Evolutionary conservation across 1,139 yeast genomes (phyloP), one percentile per base, ranked within the genome.

Genomic region (Hemisphaericaspora xylofermentans): DNA sequence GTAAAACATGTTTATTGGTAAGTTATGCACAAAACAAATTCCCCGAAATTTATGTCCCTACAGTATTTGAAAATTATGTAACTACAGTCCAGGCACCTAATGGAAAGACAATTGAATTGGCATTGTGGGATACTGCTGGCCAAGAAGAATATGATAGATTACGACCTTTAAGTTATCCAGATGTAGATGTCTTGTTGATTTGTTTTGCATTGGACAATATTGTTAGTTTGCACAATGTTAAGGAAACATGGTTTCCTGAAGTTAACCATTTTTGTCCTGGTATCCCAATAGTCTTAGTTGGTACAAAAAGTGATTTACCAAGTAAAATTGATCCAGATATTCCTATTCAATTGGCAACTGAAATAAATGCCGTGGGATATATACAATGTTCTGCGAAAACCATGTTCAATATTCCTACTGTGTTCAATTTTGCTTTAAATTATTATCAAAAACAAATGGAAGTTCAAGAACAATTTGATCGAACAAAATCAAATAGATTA

Each of bases 111-210:
- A 57, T 72, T n/a, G 94, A 80, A 64, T 68, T 88, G 55, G 93
- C 86, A 21, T 64, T 88, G 35, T 87, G 95, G 95, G 98, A 91
- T 61, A 88, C 97, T 0, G 96, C 96, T 0, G 96, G 96, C 3
- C 96, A 88, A 63, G 96, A 88, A 62, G 95, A 88, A 60, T 88
- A 88, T 59, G 95, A 86, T 60, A 65, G 96, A 43, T 67, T 88
- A 45, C 70, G 97, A 50, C 94, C 96, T 8, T 69, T 89, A 43
- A 78, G 88, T 44, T 89, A 89, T 58, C 89, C 93, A 8, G 95
- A 86, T 50, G 89, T 84, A 3, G 87, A 88, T 58, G 64, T 88
- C 2, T 63, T 88, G 18, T 66, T 89, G 47, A 70, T 88, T 8
- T 89, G 96, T 46, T 89, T 87, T 61, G 73, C 94, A 1, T 71